Evolutionary conservation across 2,329 filamentous ascomycete species (phyloP), one percentile per base, ranked within the genome.

Genomic region (Neoscytalidium dimidiatum): DNA sequence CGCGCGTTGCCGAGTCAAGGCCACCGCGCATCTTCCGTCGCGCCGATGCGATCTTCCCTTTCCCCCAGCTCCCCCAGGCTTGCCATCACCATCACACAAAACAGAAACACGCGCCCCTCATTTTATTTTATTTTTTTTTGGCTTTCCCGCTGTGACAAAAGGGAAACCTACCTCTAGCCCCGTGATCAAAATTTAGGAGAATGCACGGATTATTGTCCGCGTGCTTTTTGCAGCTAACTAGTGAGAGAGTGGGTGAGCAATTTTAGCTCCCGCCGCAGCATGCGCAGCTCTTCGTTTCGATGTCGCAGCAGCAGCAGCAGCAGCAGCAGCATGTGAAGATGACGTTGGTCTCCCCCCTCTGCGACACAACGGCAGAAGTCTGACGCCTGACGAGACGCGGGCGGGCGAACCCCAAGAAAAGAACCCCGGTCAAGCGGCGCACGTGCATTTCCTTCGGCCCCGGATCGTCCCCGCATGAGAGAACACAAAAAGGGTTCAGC

Each of bases 371-470:
- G 33, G 33, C 14, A 17, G 9, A 17, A 17, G n/a, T 41, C 38
- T 41, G 38, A 13, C 38, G 38, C 38, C 5, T 8, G 48, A 26
- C 17, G 11, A n/a, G n/a, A 46, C n/a, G 43, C 19, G 43, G 19
- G 43, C 17, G 43, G 19, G 44, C 44, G 13, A 41, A 33, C 31
- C 6, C 31, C 5, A 11, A 5, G 11, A 11, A 5, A 33, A 11
- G 31, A 11, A 33, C 21, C 35, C 28, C 33, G 19, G 33, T 21
- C 52, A 26, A 56, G 21, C 23, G 14, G 46, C 56, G 56, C 56
- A 60, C 56, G 56, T 60, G 56, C 56, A 60, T 46, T 26, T 60
- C n/a, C 56, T 60, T 60, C 56, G 56, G 56, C 56, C 56, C 56
- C 56, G 56, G 56, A 60, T 60, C 56, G 8, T n/a, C 56, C 56